Evolutionary conservation across 805 yeast genomes (phyloP).

Genomic region (Candida cerambycidarum): DNA sequence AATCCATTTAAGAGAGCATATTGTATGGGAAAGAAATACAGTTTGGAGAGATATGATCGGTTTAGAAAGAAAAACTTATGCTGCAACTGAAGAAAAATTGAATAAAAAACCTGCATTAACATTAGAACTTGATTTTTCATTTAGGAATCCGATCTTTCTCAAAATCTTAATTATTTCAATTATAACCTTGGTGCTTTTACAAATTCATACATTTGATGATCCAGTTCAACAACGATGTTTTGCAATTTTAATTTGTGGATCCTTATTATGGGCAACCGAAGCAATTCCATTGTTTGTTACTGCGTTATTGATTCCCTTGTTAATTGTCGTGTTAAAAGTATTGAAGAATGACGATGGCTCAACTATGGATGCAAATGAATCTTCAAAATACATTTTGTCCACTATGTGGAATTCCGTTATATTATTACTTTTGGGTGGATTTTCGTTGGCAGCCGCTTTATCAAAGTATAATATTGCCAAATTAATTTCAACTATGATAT

Average conservation of each 20-base stretch:
- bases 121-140: constrained; percentile 20
- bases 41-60: constrained; percentile 60
- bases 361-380: constrained; percentile 40
- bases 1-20: constrained; percentile 54
- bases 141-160: constrained; percentile 34
- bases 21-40: constrained; percentile 56
- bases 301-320: constrained; percentile 75
- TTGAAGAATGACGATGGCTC: constrained; percentile 55
- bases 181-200: constrained; percentile 43
- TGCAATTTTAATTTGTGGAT: constrained; percentile 78
- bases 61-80: constrained; percentile 72
- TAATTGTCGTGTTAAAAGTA: constrained; percentile 72
- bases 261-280: constrained; percentile 94
- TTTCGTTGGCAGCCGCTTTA: constrained; percentile 54
- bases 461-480: constrained; percentile 55
- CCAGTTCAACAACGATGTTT: constrained; percentile 50
- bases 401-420: constrained; percentile 58
- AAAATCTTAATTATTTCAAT: constrained; percentile 48
- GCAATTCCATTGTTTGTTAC: constrained; percentile 91
- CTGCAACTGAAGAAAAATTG: constrained; percentile 43
- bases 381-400: constrained; percentile 45
- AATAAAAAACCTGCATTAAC: constrained; percentile 13
- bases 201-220: constrained; percentile 34
- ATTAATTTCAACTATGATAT: constrained; percentile 48
- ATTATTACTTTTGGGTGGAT: constrained; percentile 52